These are phyloP conservation scores for Paulownia fortunei DNA, from an alignment of 257 asterid genomes.

Conservation along the genomic window DNA sequence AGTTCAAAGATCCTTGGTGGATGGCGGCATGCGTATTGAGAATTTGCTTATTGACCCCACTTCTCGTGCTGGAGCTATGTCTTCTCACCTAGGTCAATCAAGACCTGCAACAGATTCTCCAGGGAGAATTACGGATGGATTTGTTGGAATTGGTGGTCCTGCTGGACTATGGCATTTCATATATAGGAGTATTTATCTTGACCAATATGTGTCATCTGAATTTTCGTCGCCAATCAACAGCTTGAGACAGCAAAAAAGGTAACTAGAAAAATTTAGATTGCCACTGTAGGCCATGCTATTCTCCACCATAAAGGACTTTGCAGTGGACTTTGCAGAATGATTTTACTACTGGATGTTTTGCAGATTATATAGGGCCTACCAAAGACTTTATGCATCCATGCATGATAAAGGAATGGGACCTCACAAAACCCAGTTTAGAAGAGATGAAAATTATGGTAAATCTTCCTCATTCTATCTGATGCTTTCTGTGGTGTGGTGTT, in stretches of 20 bases:
- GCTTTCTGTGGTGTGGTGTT: background rate
- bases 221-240: slow-evolving; percentile 84
- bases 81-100: slow-evolving; percentile 67
- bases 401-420: slow-evolving; percentile 85
- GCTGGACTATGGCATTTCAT: slow-evolving; percentile 99
- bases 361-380: slow-evolving; percentile 91
- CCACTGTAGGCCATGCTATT: slow-evolving; percentile 17
- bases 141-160: slow-evolving; percentile 80
- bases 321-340: slow-evolving; percentile 15
- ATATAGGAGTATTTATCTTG: slow-evolving; percentile 80
- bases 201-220: slow-evolving; percentile 93
- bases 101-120: slow-evolving; percentile 56
- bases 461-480: slow-evolving; percentile 11
- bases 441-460: slow-evolving; percentile 91
- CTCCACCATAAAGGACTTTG: background rate
- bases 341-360: too few species aligned
- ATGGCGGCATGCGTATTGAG: slow-evolving; percentile 90
- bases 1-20: slow-evolving; percentile 84
- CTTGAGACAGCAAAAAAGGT: slow-evolving; percentile 87
- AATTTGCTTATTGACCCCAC: slow-evolving; percentile 66
- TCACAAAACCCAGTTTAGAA: slow-evolving; percentile 93
- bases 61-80: slow-evolving; percentile 58
- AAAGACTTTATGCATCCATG: slow-evolving; percentile 80
- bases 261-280: slow-evolving; percentile 27
- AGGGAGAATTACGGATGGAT: slow-evolving; percentile 50